These are phyloP conservation scores for Fusarium neocosmosporiellum DNA, from an alignment of 2,329 filamentous ascomycete species.

Conservation along the genomic window DNA sequence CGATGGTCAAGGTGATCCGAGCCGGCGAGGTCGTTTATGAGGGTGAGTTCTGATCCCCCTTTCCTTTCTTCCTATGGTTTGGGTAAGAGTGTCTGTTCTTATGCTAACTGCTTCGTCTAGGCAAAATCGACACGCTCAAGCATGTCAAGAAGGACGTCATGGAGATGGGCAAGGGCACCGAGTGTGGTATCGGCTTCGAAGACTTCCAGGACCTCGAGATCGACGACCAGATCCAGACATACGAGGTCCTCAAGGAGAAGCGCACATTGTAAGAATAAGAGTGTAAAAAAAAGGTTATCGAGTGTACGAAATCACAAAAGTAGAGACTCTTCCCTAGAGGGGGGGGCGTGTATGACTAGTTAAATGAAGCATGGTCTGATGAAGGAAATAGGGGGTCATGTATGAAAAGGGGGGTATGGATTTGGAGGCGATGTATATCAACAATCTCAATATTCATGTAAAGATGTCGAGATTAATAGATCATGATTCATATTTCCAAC, in stretches of 20 bases:
- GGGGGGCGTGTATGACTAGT: slow-evolving; percentile 26
- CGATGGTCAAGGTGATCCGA: slow-evolving; percentile 78
- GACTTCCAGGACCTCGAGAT: slow-evolving; percentile 80
- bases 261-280: slow-evolving; percentile 60
- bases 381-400: slow-evolving; percentile 2
- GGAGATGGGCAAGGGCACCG: slow-evolving; percentile 91
- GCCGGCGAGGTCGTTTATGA: slow-evolving; percentile 79
- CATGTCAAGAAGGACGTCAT: slow-evolving; percentile 91
- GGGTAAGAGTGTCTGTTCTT: neutral
- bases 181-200: slow-evolving; percentile 90
- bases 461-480: neutral
- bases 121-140: slow-evolving; percentile 83
- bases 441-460: slow-evolving; percentile 24
- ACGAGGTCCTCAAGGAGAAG: slow-evolving; percentile 82
- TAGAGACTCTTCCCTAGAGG: neutral
- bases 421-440: slow-evolving; percentile 3
- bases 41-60: slow-evolving; percentile 68
- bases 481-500: neutral
- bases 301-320: slow-evolving; percentile 32
- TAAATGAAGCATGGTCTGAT: slow-evolving; percentile 20
- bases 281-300: slow-evolving; percentile 9
- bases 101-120: slow-evolving; percentile 57
- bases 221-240: slow-evolving; percentile 89
- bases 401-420: slow-evolving; percentile 4
- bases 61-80: neutral